Conservation (phyloP, 768 basidiomycete genomes). For the Boletus bicolor region DNA sequence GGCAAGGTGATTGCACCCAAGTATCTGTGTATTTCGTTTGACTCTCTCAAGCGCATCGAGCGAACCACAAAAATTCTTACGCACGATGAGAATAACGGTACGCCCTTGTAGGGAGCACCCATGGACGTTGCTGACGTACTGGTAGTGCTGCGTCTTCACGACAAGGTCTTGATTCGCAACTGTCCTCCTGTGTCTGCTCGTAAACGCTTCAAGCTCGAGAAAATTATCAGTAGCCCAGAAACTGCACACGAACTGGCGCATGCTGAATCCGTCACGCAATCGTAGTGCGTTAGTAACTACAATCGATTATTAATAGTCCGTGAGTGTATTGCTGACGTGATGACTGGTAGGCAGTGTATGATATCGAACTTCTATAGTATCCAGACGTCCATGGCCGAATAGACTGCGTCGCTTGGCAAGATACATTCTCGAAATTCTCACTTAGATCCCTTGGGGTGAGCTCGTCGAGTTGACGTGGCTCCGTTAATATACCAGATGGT, state of each 20-base stretch:
- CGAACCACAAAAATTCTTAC: constrained; percentile 75
- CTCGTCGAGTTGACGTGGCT: constrained; percentile 7
- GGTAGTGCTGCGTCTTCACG: constrained; percentile 62
- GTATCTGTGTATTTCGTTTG: neutral
- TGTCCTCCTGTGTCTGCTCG: constrained; percentile 77
- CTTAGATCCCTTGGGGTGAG: constrained; percentile 13
- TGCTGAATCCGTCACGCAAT: constrained; percentile 1
- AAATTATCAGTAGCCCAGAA: constrained; percentile 65
- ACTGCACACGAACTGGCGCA: constrained; percentile 47
- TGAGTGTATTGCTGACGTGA: neutral
- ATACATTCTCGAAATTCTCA: neutral
- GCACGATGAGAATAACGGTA: constrained; percentile 73
- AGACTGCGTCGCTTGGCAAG: neutral
- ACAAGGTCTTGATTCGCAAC: constrained; percentile 74
- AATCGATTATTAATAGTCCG: neutral
- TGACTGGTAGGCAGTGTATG: neutral
- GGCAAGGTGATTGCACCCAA: constrained; percentile 57
- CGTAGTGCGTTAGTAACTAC: neutral
- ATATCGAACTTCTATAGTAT: neutral
- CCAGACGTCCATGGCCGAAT: neutral
- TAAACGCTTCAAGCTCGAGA: constrained; percentile 74
- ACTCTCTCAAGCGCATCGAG: constrained; percentile 55
- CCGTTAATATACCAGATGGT: constrained; percentile 11
- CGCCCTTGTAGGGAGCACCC: constrained; percentile 24
- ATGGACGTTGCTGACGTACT: constrained; percentile 5